Evolutionary conservation across 164 flowering plant genomes (phyloP), one percentile per base, ranked within the genome.

Genomic region (Paratinospora sagittata): DNA sequence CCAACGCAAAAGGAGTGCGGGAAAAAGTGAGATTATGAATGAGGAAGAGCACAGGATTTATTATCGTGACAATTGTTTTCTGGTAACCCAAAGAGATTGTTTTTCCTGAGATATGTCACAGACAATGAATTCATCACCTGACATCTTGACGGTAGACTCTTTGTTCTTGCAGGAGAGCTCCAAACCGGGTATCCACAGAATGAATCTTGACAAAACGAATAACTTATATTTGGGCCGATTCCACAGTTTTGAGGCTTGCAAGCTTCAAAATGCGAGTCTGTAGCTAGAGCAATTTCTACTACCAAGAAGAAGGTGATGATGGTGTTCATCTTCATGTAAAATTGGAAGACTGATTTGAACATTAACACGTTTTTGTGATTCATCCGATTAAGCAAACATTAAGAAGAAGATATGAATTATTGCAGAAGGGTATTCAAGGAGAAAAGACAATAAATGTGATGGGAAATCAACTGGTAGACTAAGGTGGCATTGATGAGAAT

Each of bases 221-320:
- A 77, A 21, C 47, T 73, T 39, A 77, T 70, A 9, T 24, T 66
- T 0, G 43, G 73, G 39, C 65, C 63, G 3, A 43, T 21, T 3
- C 74, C 80, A 41, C 80, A 70, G 67, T n/a, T 73, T n/a, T 23
- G 16, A 36, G 76, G 64, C 26, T n/a, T 10, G 33, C 80, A 77
- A 10, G 62, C 43, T 61, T 63, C 72, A 21, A 63, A 73, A 12
- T 55, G 34, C 23, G 19, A 26, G n/a, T 70, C 71, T 24, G 27
- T 43, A 34, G 66, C 23, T 37, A 37, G 36, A 70, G 27, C 72
- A 12, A 70, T n/a, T n/a, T n/a, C n/a, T n/a, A n/a, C n/a, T n/a
- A n/a, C n/a, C n/a, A n/a, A n/a, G n/a, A n/a, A n/a, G n/a, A n/a
- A n/a, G n/a, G n/a, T n/a, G n/a, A n/a, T n/a, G n/a, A n/a, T n/a